A percentile compares a stretch with the other conserved stretches of the same genome.
These are phyloP conservation scores for Ascochyta koolunga DNA, from an alignment of 2,329 filamentous ascomycete genomes.

Conservation along the genomic window DNA sequence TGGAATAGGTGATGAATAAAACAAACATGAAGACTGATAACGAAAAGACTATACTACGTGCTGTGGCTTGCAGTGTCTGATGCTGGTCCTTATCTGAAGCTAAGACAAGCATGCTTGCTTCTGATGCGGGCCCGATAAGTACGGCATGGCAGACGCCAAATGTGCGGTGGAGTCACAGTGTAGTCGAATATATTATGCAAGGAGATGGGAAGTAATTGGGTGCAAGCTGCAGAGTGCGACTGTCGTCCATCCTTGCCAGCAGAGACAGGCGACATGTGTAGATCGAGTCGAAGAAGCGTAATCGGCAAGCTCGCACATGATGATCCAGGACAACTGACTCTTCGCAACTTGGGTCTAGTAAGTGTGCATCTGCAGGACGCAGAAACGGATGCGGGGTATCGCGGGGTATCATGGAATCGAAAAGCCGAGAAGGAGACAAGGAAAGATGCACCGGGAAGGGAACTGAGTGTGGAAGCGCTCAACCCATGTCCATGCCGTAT, in stretches of 20 bases:
- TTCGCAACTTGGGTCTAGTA: constrained; percentile 21
- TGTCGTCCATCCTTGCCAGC: constrained; percentile 42
- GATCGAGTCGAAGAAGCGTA: background rate
- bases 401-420: constrained; percentile 43
- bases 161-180: constrained; percentile 17
- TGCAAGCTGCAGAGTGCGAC: constrained; percentile 29
- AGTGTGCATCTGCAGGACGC: constrained; percentile 38
- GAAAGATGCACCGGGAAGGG: constrained; percentile 14
- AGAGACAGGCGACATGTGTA: constrained; percentile 32
- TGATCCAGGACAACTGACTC: background rate
- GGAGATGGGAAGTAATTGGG: constrained; percentile 32
- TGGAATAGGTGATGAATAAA: background rate
- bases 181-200: constrained; percentile 39
- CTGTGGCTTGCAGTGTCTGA: background rate
- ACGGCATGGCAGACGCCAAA: constrained; percentile 24
- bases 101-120: constrained; percentile 5
- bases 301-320: background rate
- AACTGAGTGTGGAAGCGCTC: constrained; percentile 19
- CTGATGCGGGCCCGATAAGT: background rate
- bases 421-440: constrained; percentile 29
- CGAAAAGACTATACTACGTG: background rate
- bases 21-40: background rate
- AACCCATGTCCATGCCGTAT: constrained; percentile 73
- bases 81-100: background rate
- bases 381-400: constrained; percentile 42